Percentiles rank a stretch among this genome's conserved stretches.
Conservation (phyloP, 2,329 filamentous ascomycete genomes). For the Sordariomycetes sp. region DNA sequence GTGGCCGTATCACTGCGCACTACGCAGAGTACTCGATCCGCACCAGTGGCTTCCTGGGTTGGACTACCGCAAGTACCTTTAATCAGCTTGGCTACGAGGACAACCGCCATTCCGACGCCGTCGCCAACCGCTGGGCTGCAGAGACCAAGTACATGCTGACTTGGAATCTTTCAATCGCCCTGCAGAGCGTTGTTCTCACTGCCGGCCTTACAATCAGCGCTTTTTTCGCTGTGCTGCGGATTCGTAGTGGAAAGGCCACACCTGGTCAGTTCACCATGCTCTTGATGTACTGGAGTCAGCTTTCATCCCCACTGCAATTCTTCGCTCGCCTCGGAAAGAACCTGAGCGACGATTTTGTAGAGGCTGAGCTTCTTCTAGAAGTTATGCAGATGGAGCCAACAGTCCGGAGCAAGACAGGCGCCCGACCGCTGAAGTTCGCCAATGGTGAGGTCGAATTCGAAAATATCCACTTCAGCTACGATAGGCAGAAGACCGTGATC, state of each 20-base stretch:
- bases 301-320: conserved; percentile 62
- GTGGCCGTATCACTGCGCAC: conserved; percentile 40
- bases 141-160: conserved; percentile 28
- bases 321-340: conserved; percentile 50
- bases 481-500: conserved; percentile 49
- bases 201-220: conserved; percentile 58
- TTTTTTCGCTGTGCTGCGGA: conserved; percentile 54
- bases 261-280: conserved; percentile 63
- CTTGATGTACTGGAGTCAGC: conserved; percentile 65
- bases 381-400: conserved; percentile 50
- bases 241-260: conserved; percentile 49
- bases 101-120: conserved; percentile 40
- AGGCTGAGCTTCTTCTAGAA: conserved; percentile 47
- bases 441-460: conserved; percentile 46
- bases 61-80: conserved; percentile 51
- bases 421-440: conserved; percentile 38
- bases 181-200: conserved; percentile 55
- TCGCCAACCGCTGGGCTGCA: conserved; percentile 28
- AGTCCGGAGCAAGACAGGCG: conserved; percentile 41
- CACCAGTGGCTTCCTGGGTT: conserved; percentile 46
- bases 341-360: conserved; percentile 46
- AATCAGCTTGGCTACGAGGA: conserved; percentile 51
- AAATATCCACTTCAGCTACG: conserved; percentile 48
- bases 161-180: conserved; percentile 42
- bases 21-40: conserved; percentile 48